phyloP scores from a whole-genome alignment of 2,329 filamentous ascomycete genomes.

The Apiospora koreana region DNA sequence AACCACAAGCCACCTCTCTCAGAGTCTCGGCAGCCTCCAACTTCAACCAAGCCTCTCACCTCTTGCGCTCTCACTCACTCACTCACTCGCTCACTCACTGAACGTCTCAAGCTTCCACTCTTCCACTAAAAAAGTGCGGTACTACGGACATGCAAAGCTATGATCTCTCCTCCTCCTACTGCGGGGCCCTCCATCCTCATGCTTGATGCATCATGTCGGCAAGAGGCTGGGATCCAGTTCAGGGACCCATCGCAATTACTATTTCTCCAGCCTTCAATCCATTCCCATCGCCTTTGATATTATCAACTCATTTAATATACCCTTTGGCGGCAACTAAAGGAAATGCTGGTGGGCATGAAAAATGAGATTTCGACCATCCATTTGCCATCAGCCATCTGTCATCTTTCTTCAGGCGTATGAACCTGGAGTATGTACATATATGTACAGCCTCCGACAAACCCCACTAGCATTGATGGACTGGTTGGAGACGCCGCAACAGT shows the following conservation, averaged over 20 bases:
- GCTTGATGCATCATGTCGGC: constrained; percentile 3
- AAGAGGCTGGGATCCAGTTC: constrained; percentile 7
- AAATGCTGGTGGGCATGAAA: not conserved
- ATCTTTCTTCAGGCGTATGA: not conserved
- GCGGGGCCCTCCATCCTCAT: not conserved
- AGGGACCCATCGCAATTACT: constrained; percentile 3
- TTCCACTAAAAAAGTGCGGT: too few species aligned
- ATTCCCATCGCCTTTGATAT: not conserved
- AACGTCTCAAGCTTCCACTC: too few species aligned
- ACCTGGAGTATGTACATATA: not conserved
- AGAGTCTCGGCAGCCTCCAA: too few species aligned
- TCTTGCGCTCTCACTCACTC: too few species aligned
- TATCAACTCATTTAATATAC: not conserved
- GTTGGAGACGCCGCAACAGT: not conserved
- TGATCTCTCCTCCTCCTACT: not conserved
- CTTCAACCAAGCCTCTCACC: too few species aligned
- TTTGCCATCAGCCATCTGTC: too few species aligned
- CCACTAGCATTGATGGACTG: not conserved
- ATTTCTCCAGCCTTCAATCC: not conserved
- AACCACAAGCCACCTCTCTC: not conserved
- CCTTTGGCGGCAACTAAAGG: not conserved
- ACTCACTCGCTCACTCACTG: too few species aligned
- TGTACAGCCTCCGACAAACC: not conserved
- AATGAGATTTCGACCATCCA: not conserved
- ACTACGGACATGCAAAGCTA: too few species aligned